Evolutionary conservation across 2,329 filamentous ascomycete genomes (phyloP), one percentile per base, ranked within the genome.

Genomic region (Stylonectria norvegica): DNA sequence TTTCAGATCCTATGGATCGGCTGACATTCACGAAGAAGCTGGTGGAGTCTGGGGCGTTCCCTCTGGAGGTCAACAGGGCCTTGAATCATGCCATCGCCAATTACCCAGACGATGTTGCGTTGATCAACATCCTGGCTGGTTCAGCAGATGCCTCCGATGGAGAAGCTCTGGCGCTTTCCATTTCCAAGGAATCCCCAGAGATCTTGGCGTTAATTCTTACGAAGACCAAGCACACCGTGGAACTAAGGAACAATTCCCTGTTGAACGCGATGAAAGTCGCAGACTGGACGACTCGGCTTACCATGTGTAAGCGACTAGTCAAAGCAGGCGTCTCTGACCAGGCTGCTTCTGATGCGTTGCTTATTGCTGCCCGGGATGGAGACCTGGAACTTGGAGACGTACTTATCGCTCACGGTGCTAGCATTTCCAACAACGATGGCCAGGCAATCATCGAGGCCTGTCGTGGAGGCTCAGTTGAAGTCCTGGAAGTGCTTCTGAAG

Each of bases 401-500:
- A 2, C 64, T 81, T 6, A 68, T 79, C 36, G 60, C 67, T 7
- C 65, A 77, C 33, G 76, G 76, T 1, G 77, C 73, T 1, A 73
- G 63, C 31, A 66, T 74, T 3, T 69, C 75, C 3, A 68, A 71
- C 31, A 70, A 70, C 8, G 69, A 72, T 18, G 75, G 76, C 5
- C 71, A 77, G 40, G 73, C 75, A 3, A 65, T 81, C 7, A 63
- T 79, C 1, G 71, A 76, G 47, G 75, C 77, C 1, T 78, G 74
- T 20, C 67, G 71, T 2, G 68, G 70, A 0, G 77, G 76, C 0
- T 69, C 71, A 0, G 57, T 67, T 0, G 69, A 71, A 4, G 70
- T 80, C 5, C 53, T 81, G 3, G 57, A 65, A 25, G 70, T 79
- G 56, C 60, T 81, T 1, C 58, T 81, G 1, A 65, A 61, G 17